Evolutionary conservation across 371 early-diverging fungal genomes (phyloP).

Genomic region (Syncephalis plumigaleata): DNA sequence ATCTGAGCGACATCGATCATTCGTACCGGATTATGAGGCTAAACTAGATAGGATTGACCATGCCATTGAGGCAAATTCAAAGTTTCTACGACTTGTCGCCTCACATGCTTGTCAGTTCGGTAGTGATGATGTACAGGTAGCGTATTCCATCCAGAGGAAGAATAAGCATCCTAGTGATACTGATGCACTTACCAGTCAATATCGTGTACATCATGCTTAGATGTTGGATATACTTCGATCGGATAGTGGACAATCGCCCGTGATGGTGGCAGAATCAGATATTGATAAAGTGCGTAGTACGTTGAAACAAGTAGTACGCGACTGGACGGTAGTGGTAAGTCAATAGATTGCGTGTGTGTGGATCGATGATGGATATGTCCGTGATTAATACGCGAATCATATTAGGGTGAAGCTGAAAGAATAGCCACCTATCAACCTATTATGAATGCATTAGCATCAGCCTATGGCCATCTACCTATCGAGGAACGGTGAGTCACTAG

Average conservation of each 20-base stretch:
- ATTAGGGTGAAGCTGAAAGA: constrained; percentile 57
- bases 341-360: background rate
- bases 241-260: background rate
- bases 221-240: background rate
- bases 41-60: constrained; percentile 15
- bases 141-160: constrained; percentile 6
- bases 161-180: background rate
- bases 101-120: constrained; percentile 18
- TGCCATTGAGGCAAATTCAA: constrained; percentile 22
- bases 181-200: background rate
- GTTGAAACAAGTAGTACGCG: constrained; percentile 80
- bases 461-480: constrained; percentile 21
- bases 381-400: background rate
- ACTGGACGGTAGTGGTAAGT: constrained; percentile 63
- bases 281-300: constrained; percentile 82
- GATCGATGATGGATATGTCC: background rate
- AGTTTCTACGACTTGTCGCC: constrained; percentile 19
- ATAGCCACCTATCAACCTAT: constrained; percentile 65
- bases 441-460: constrained; percentile 38
- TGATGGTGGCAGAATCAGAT: constrained; percentile 35
- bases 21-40: constrained; percentile 19
- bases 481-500: constrained; percentile 22
- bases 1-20: constrained; percentile 38
- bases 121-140: constrained; percentile 12
- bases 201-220: too few relatives aligned